These are phyloP conservation scores for Ceratocystis alfenasii DNA, from an alignment of 2,329 filamentous ascomycete genomes.

Conservation along the genomic window DNA sequence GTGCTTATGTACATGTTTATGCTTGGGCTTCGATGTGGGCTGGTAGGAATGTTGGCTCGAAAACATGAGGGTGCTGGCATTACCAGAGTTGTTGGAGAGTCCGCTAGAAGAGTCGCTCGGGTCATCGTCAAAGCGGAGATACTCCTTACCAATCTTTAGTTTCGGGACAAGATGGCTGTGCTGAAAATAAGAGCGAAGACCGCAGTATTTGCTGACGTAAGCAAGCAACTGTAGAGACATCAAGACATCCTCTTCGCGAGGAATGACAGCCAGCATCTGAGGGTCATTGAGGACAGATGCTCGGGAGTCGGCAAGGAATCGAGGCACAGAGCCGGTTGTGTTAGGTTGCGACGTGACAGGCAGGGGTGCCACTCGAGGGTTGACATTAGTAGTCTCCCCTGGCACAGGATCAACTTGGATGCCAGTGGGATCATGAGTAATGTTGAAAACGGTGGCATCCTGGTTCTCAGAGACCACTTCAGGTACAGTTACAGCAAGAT, in stretches of 20 bases:
- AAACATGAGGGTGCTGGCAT: neutral
- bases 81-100: neutral
- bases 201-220: slow-evolving; percentile 98
- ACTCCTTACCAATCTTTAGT: slow-evolving; percentile 77
- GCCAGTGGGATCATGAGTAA: slow-evolving; percentile 74
- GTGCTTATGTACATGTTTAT: neutral
- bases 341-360: slow-evolving; percentile 19
- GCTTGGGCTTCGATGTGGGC: neutral
- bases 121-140: slow-evolving; percentile 63
- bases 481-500: slow-evolving; percentile 63
- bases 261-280: slow-evolving; percentile 78
- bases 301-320: slow-evolving; percentile 59
- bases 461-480: slow-evolving; percentile 74
- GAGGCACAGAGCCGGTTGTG: slow-evolving; percentile 57
- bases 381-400: slow-evolving; percentile 51
- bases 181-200: slow-evolving; percentile 89
- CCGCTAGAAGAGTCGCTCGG: slow-evolving; percentile 24
- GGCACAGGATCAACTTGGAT: slow-evolving; percentile 66
- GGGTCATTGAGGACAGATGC: slow-evolving; percentile 54
- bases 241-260: slow-evolving; percentile 89
- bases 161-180: slow-evolving; percentile 84
- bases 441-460: slow-evolving; percentile 84
- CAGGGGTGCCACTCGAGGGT: slow-evolving; percentile 29
- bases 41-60: neutral
- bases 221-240: slow-evolving; percentile 96